phyloP scores from a whole-genome alignment of 306 rosid genomes.

The Trifolium repens region DNA sequence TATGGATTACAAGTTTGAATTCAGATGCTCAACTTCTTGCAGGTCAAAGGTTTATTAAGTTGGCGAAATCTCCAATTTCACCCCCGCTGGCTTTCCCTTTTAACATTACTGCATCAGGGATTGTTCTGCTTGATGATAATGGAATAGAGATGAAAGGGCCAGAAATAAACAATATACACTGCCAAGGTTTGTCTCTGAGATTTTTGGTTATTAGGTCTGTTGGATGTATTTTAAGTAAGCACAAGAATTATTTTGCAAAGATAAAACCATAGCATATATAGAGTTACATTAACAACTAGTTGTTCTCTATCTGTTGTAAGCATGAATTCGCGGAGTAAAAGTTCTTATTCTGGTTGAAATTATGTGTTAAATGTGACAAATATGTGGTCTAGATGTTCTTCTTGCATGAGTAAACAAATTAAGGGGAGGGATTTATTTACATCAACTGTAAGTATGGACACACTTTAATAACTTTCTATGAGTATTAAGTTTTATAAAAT shows the following conservation, averaged over 20 bases:
- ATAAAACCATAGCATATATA: conserved; percentile 12
- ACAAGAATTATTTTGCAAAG: conserved; percentile 10
- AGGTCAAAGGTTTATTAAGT: conserved; percentile 80
- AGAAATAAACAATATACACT: conserved; percentile 72
- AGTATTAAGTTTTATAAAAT: neutral
- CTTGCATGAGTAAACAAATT: neutral
- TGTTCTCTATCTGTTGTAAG: neutral
- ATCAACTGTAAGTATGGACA: too few relatives aligned
- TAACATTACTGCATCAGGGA: conserved; percentile 70
- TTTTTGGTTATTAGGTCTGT: conserved; percentile 28
- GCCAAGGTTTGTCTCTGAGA: conserved; percentile 72
- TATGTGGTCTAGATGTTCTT: conserved; percentile 8
- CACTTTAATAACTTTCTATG: neutral
- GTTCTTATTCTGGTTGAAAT: conserved; percentile 15
- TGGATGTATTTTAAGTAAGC: conserved; percentile 9
- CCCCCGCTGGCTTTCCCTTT: conserved; percentile 83
- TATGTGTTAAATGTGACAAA: conserved; percentile 28
- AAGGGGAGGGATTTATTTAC: too few relatives aligned
- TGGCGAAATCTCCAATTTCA: conserved; percentile 88
- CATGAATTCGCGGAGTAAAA: conserved; percentile 20
- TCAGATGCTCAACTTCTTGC: conserved; percentile 43
- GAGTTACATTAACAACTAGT: conserved; percentile 1
- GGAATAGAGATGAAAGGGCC: conserved; percentile 73
- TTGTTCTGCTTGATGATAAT: conserved; percentile 61
- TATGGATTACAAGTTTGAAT: conserved; percentile 19